Base-by-base conservation (phyloP, 2,329 filamentous ascomycete genomes). In the Monosporascus sp. region DNA sequence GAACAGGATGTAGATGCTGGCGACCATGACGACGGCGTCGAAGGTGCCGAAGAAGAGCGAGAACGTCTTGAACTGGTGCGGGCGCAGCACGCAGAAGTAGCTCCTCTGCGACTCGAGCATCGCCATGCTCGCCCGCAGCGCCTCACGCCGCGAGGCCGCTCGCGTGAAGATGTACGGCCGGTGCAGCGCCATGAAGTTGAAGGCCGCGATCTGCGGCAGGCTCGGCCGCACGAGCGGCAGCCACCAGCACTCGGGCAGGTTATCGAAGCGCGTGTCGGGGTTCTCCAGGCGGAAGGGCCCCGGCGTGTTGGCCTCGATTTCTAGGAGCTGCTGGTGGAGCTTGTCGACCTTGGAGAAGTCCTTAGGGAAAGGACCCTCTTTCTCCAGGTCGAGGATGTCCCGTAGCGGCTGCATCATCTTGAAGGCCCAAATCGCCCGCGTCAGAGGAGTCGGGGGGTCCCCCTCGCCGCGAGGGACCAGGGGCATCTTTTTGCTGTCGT, bases 41-140 rank as follows among this genome's bases (percentile, higher is more conserved):
- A 86, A 86, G 7, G 80, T 85, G 50, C 80, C 81, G 50, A 83
- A 84, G 63, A 85, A 85, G 3, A 86, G 71, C 17, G 77, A 73
- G 58, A 81, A 81, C 61, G 75, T 75, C 58, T 75, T 76, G 59
- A 79, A 84, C 49, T 82, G 77, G 43, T 77, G 72, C 17, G 76
- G 74, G 18, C 72, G 72, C 14, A 83, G 65, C 35, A 72, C 68
- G 51, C 75, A 70, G 59, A 82, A 78, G 48, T 78, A 72, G 37
- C 70, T 62, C 54, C 75, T 72, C 63, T 86, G 82, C 17, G 79
- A 70, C 24, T 79, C 74, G 2, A 86, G 72, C 69, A 83, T 80
- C 2, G 72, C 71, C 3, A 86, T 60, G 48, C 78, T 80, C 5
- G 82, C 80, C 59, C 74, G 73, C 5, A 86, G 72, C 2, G 81